Evolutionary conservation across 441 rosid species (phyloP).

Genomic region (Arabidopsis hybrid): DNA sequence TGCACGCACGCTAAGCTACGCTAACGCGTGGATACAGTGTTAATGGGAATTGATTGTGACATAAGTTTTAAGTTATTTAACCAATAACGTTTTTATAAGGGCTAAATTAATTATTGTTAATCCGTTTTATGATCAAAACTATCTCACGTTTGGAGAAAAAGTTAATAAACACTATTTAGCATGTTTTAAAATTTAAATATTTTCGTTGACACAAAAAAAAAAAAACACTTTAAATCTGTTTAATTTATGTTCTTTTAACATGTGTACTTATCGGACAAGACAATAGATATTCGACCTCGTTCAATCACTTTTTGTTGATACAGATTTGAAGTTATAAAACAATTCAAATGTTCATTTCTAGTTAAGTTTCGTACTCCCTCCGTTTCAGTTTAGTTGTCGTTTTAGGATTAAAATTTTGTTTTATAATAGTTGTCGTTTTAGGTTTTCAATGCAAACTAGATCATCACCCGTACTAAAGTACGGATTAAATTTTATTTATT

Average conservation of each 20-base stretch:
- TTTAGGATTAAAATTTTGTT: too few relatives aligned
- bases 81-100: neutral
- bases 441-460: too few relatives aligned
- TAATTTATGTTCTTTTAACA: neutral
- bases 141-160: neutral
- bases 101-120: constrained; percentile 5
- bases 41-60: neutral
- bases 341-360: too few relatives aligned
- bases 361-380: too few relatives aligned
- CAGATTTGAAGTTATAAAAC: too few relatives aligned
- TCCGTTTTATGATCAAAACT: neutral
- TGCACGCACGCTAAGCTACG: constrained; percentile 17
- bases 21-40: constrained; percentile 14
- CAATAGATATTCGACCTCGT: neutral
- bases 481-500: too few relatives aligned
- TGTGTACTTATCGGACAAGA: neutral
- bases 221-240: neutral
- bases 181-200: neutral
- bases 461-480: too few relatives aligned
- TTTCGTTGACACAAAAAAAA: neutral
- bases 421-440: too few relatives aligned
- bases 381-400: too few relatives aligned
- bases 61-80: neutral
- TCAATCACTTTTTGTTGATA: neutral
- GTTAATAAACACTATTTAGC: neutral